Conservation (phyloP, 495 filamentous ascomycete species). For the Penicillium tannophilum region DNA sequence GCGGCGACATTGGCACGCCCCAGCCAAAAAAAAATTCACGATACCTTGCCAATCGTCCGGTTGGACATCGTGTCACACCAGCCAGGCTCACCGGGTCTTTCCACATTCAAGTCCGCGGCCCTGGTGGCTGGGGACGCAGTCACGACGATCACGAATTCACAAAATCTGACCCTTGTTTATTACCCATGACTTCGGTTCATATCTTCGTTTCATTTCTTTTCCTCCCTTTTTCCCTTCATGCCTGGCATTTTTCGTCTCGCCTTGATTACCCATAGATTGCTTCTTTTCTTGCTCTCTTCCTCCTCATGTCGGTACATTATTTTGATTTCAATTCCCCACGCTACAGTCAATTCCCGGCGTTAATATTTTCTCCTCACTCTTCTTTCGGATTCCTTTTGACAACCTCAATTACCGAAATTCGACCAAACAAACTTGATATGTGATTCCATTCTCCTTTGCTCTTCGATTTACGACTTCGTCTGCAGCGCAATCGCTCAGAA, state of each 20-base stretch:
- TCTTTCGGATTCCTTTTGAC: slow-evolving; percentile 19
- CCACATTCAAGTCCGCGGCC: neutral
- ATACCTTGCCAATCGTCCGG: slow-evolving; percentile 1
- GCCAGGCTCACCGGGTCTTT: slow-evolving; percentile 3
- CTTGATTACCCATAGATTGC: slow-evolving; percentile 40
- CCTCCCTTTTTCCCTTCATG: slow-evolving; percentile 26
- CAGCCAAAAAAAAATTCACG: slow-evolving; percentile 22
- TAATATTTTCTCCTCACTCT: slow-evolving; percentile 20
- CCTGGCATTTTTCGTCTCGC: slow-evolving; percentile 34
- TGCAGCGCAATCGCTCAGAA: neutral
- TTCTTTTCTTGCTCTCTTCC: slow-evolving; percentile 19
- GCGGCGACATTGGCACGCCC: slow-evolving; percentile 36
- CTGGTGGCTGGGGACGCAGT: slow-evolving; percentile 35
- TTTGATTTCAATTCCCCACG: slow-evolving; percentile 27
- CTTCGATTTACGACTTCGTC: slow-evolving; percentile 3
- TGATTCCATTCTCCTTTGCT: slow-evolving; percentile 7
- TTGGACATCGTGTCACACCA: slow-evolving; percentile 14
- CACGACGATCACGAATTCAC: slow-evolving; percentile 50
- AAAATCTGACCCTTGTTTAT: slow-evolving; percentile 39
- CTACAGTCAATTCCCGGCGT: slow-evolving; percentile 27
- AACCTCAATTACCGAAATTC: slow-evolving; percentile 10
- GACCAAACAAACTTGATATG: slow-evolving; percentile 11
- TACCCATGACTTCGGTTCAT: slow-evolving; percentile 37
- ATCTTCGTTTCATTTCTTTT: slow-evolving; percentile 27
- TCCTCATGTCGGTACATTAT: slow-evolving; percentile 36